Evolutionary conservation across 352 stramenopile genomes (phyloP).

Genomic region (Aphanomyces stellatus): DNA sequence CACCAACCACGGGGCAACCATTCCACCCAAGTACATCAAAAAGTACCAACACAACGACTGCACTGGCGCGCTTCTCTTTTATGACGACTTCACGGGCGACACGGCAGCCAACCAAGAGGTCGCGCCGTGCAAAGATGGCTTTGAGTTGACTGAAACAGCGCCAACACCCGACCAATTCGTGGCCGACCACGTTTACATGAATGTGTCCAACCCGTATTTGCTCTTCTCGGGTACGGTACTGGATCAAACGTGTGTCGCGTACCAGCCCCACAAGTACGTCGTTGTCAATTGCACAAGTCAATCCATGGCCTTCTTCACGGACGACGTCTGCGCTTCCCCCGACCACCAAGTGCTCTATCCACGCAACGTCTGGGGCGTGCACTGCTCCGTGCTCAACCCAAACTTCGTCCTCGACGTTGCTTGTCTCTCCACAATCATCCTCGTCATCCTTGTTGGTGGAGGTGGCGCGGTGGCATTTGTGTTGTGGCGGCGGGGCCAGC

Average conservation of each 20-base stretch:
- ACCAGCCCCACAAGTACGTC: neutral
- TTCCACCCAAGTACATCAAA: neutral
- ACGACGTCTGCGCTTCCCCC: neutral
- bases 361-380: neutral
- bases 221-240: neutral
- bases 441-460: too few relatives aligned
- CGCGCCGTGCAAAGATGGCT: neutral
- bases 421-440: too few relatives aligned
- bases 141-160: neutral
- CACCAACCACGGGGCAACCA: too few relatives aligned
- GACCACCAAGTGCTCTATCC: slow-evolving; percentile 1
- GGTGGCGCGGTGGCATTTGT: too few relatives aligned
- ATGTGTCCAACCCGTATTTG: neutral
- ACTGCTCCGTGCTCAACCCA: too few relatives aligned
- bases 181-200: neutral
- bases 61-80: neutral
- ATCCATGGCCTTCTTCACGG: neutral
- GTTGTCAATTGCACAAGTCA: neutral
- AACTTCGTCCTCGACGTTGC: too few relatives aligned
- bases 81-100: neutral
- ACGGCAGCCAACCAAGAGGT: neutral
- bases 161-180: neutral
- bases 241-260: neutral
- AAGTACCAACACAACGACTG: neutral
- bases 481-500: too few relatives aligned